Base-by-base conservation (phyloP, 768 basidiomycete species). In the Lentinula boryana region DNA sequence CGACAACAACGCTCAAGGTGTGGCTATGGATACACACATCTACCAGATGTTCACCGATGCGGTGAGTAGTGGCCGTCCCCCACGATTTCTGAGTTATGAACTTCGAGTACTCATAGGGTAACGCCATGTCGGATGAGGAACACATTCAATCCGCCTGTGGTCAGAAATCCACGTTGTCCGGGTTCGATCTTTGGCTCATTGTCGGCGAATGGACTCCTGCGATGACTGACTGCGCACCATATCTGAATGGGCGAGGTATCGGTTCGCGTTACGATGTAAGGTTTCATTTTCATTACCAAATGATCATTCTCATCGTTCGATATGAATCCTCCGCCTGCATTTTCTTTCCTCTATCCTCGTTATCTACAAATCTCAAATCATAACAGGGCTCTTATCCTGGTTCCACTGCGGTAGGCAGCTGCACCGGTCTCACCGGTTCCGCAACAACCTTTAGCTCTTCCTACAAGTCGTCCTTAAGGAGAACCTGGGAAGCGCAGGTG, bases 121-220 rank as follows among this genome's bases (percentile, higher is more conserved):
- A 40, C 12, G 16, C 58, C 15, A 21, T 33, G 27, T 51, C 58
- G 16, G 36, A 52, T 12, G 36, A 21, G 12, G 18, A 60, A 12
- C 89, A 91, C 66, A 88, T 92, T 44, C 63, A 72, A 53, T 67
- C 78, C 2, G 88, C 87, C 5, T 93, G 91, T 66, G 64, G 63
- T 53, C 69, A 73, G 41, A 76, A 72, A 9, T 72, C 75, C 10
- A 66, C 74, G 0, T 77, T 93, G 9, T 68, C 80, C 0, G 65
- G 68, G 18, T 86, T 84, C 50, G 79, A 83, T 43, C 80, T 95
- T 23, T 93, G 91, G 93, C 79, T 84, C 13, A 78, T 94, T 50
- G 91, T 95, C 33, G 93, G 94, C 41, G 94, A 97, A 75, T 97
- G 91, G 87, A 85, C 89, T 1, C 82, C 90, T 3, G 89, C 88